These are phyloP conservation scores for Lophiostoma macrostomum DNA, from an alignment of 495 filamentous ascomycete species.

Conservation along the genomic window DNA sequence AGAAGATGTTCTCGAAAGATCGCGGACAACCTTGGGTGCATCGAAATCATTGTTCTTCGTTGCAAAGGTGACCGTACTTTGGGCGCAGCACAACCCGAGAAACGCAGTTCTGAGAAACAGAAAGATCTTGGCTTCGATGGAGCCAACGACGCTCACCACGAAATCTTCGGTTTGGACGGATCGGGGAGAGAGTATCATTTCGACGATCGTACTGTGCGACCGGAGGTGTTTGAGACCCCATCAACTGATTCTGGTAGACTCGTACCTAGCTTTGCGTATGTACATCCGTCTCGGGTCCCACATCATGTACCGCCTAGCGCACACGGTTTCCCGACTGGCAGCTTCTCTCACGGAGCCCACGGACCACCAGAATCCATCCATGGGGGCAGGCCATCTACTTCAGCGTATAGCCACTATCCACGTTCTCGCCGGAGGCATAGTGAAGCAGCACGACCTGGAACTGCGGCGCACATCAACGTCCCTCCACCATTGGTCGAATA, in stretches of 20 bases:
- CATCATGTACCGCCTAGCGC: too few species aligned
- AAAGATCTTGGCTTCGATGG: slow-evolving; percentile 1
- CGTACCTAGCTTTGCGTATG: background rate
- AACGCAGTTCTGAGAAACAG: background rate
- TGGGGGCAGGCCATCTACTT: too few species aligned
- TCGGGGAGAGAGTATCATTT: background rate
- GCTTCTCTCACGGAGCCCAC: too few species aligned
- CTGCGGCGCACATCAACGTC: background rate
- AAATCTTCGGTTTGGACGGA: slow-evolving; percentile 9
- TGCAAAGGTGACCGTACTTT: slow-evolving; percentile 29
- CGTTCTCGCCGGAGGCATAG: background rate
- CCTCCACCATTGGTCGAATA: background rate
- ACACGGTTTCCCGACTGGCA: too few species aligned
- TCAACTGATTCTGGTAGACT: too few species aligned
- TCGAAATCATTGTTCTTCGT: slow-evolving; percentile 50
- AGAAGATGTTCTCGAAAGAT: slow-evolving; percentile 33
- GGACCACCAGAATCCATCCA: too few species aligned
- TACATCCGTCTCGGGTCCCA: background rate
- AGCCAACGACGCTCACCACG: slow-evolving; percentile 7
- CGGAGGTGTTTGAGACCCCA: too few species aligned
- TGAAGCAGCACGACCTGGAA: background rate
- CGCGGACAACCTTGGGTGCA: slow-evolving; percentile 45
- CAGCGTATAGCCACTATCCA: too few species aligned
- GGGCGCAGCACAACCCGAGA: background rate
- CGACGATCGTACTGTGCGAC: background rate